Evolutionary conservation across 768 basidiomycete species (phyloP).

Genomic region (Boletus edulis): DNA sequence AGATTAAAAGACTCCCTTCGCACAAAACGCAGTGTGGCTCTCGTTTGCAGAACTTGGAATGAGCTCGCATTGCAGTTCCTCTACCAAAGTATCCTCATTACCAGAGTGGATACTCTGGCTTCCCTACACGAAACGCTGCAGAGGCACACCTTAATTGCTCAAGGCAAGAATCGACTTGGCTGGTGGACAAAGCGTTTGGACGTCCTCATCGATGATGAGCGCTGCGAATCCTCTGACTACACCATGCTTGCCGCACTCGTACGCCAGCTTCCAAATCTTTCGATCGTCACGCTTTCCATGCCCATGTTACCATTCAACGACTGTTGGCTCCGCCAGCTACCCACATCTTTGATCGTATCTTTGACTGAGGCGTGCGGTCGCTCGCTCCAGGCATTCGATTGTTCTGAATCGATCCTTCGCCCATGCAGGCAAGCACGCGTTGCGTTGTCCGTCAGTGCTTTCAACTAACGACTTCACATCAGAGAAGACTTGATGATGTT

Average conservation of each 20-base stretch:
- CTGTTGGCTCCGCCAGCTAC: conserved; percentile 28
- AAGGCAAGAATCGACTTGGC: conserved; percentile 11
- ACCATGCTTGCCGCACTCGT: conserved; percentile 21
- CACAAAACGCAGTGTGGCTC: conserved; percentile 20
- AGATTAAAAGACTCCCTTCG: conserved; percentile 21
- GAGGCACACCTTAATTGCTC: conserved; percentile 1
- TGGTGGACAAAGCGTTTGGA: conserved; percentile 30
- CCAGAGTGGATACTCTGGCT: conserved; percentile 15
- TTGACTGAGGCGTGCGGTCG: conserved; percentile 26
- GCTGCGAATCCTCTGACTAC: conserved; percentile 24
- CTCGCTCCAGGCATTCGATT: conserved; percentile 28
- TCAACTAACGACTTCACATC: not conserved
- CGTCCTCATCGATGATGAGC: conserved; percentile 24
- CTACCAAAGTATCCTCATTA: conserved; percentile 22
- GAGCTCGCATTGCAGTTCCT: conserved; percentile 20
- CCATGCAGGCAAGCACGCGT: conserved; percentile 24
- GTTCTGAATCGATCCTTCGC: conserved; percentile 29
- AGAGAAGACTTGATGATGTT: conserved; percentile 31
- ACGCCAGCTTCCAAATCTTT: conserved; percentile 26
- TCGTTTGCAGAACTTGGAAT: conserved; percentile 27
- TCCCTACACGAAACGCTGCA: conserved; percentile 16
- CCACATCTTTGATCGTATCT: conserved; percentile 17
- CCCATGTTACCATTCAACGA: conserved; percentile 24
- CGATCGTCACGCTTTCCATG: conserved; percentile 25
- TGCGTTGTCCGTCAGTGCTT: not conserved